These are phyloP conservation scores for Hirsutella thompsonii DNA, from an alignment of 2,329 filamentous ascomycete species.

Conservation along the genomic window DNA sequence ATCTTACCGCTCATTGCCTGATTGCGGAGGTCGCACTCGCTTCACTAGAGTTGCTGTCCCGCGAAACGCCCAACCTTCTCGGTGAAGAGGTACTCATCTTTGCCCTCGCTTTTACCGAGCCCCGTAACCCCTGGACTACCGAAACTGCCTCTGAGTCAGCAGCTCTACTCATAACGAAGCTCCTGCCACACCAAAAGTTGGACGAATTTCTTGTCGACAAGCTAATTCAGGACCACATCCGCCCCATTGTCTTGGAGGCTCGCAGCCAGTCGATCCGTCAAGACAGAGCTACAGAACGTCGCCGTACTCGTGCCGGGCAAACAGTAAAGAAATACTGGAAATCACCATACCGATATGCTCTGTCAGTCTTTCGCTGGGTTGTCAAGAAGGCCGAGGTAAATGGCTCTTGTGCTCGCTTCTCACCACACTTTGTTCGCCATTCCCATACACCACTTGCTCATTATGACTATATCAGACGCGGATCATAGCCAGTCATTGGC, in stretches of 20 bases:
- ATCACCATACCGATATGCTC: not conserved
- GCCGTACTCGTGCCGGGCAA: not conserved
- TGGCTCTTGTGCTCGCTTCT: not conserved
- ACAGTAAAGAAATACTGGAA: not conserved
- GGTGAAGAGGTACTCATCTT: slow-evolving; percentile 14
- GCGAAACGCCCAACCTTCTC: slow-evolving; percentile 1
- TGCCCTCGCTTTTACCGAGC: slow-evolving; percentile 18
- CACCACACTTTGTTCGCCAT: not conserved
- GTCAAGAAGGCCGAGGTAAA: slow-evolving; percentile 4
- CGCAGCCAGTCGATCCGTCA: slow-evolving; percentile 24
- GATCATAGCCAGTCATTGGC: slow-evolving; percentile 37
- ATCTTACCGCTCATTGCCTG: slow-evolving; percentile 2
- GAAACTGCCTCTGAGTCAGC: slow-evolving; percentile 16
- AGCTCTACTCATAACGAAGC: slow-evolving; percentile 15
- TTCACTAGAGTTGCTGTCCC: slow-evolving; percentile 13
- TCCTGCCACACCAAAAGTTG: slow-evolving; percentile 9
- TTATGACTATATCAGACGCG: slow-evolving; percentile 1
- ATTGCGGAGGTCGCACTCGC: slow-evolving; percentile 14
- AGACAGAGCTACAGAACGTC: slow-evolving; percentile 13
- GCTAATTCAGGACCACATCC: slow-evolving; percentile 50
- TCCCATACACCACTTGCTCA: not conserved
- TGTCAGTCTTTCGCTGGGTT: slow-evolving; percentile 4
- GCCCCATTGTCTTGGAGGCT: slow-evolving; percentile 51
- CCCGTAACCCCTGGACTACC: slow-evolving; percentile 25
- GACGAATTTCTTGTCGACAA: slow-evolving; percentile 35